These are phyloP conservation scores for Phytophthora pini DNA, from an alignment of 352 stramenopile species.

Conservation along the genomic window DNA sequence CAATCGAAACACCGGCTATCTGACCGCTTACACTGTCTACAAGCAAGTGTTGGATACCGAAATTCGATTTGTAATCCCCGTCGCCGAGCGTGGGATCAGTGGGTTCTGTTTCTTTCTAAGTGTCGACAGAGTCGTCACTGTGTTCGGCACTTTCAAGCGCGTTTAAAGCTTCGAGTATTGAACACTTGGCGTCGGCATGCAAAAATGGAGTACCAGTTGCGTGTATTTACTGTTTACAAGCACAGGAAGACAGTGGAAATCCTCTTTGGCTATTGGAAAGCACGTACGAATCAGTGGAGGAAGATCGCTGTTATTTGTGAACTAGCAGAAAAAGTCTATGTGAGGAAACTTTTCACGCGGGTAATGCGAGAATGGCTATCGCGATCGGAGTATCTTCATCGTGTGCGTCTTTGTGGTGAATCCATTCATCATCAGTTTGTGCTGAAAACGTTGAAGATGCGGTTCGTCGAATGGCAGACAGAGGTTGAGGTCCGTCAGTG, in stretches of 20 bases:
- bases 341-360: constrained; percentile 26
- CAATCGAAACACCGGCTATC: constrained; percentile 3
- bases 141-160: constrained; percentile 8
- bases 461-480: constrained; percentile 23
- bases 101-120: constrained; percentile 22
- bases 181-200: constrained; percentile 24
- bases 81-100: constrained; percentile 38
- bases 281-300: constrained; percentile 31
- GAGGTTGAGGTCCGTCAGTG: constrained; percentile 13
- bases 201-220: constrained; percentile 10
- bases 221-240: neutral
- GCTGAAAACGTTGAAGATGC: constrained; percentile 5
- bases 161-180: constrained; percentile 20
- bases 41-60: constrained; percentile 13
- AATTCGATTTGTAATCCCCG: constrained; percentile 38
- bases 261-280: constrained; percentile 33
- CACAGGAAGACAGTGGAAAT: neutral
- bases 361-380: constrained; percentile 31
- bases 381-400: constrained; percentile 5
- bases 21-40: constrained; percentile 7
- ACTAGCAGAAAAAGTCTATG: constrained; percentile 26
- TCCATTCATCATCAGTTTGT: constrained; percentile 12
- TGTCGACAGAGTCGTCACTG: constrained; percentile 13
- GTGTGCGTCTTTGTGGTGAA: constrained; percentile 15
- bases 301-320: constrained; percentile 28